Conservation (phyloP, 257 asterid genomes). For the Solanum stenotomum region DNA sequence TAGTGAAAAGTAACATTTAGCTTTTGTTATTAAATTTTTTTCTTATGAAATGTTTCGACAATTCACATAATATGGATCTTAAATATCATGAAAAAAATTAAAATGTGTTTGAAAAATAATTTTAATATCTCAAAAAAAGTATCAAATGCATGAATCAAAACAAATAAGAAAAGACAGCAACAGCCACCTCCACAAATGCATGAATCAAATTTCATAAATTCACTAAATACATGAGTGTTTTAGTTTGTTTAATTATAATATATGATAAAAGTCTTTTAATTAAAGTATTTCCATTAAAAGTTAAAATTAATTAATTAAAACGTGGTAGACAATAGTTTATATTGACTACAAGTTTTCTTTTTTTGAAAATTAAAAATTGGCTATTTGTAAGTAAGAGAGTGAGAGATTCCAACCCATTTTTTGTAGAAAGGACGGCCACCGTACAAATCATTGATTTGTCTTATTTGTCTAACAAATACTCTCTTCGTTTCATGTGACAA, state of each 20-base stretch:
- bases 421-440: not conserved
- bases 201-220: not conserved
- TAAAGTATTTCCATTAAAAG: not conserved
- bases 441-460: not conserved
- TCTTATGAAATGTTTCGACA: not conserved
- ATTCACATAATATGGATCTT: no score
- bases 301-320: not conserved
- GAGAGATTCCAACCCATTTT: not conserved
- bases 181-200: not conserved
- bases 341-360: not conserved
- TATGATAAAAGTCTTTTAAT: not conserved
- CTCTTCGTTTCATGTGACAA: fast-evolving
- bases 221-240: not conserved
- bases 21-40: no score
- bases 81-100: not conserved
- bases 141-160: not conserved
- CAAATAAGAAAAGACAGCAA: not conserved
- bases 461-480: not conserved
- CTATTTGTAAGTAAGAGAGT: not conserved
- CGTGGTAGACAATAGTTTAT: not conserved
- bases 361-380: not conserved
- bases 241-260: not conserved
- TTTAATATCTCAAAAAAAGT: not conserved
- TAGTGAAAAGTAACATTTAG: not conserved
- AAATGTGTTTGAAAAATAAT: not conserved